phyloP scores from a whole-genome alignment of 2,329 filamentous ascomycete species.

The Claviceps africana region DNA sequence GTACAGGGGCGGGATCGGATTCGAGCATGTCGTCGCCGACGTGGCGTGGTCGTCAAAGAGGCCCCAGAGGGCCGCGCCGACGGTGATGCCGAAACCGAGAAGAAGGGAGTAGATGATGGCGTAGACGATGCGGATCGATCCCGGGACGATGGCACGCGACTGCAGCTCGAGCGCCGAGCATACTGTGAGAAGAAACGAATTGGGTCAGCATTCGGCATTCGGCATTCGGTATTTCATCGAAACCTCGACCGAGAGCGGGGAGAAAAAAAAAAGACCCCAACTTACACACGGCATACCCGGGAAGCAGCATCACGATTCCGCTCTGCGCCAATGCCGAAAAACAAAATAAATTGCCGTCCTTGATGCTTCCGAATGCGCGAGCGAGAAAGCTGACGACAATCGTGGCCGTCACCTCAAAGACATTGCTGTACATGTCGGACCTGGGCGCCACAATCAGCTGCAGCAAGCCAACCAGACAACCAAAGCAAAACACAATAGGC shows the following conservation, averaged over 20 bases:
- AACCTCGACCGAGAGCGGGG: neutral
- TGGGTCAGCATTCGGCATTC: neutral
- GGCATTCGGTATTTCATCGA: neutral
- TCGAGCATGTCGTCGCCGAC: constrained; percentile 25
- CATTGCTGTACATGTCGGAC: constrained; percentile 53
- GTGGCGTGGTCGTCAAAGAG: constrained; percentile 42
- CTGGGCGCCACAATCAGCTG: constrained; percentile 56
- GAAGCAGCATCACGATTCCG: constrained; percentile 51
- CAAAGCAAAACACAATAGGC: constrained; percentile 56
- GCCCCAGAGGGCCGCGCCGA: constrained; percentile 50
- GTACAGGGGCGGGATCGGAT: constrained; percentile 28
- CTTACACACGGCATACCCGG: constrained; percentile 46
- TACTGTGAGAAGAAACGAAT: constrained; percentile 12
- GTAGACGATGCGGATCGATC: constrained; percentile 61
- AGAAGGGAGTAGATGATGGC: constrained; percentile 62
- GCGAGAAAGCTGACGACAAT: constrained; percentile 49
- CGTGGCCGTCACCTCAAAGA: constrained; percentile 49
- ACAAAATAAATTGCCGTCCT: constrained; percentile 38
- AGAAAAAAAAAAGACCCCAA: constrained; percentile 3
- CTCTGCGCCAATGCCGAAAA: constrained; percentile 52
- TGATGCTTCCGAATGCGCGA: constrained; percentile 48
- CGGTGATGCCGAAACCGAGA: constrained; percentile 58
- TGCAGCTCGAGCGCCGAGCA: constrained; percentile 48
- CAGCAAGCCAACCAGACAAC: constrained; percentile 53
- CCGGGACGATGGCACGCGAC: constrained; percentile 53